Percentiles rank a stretch among this genome's conserved stretches.
Conservation (phyloP, 2,329 filamentous ascomycete species). For the Penicillium brevicompactum region DNA sequence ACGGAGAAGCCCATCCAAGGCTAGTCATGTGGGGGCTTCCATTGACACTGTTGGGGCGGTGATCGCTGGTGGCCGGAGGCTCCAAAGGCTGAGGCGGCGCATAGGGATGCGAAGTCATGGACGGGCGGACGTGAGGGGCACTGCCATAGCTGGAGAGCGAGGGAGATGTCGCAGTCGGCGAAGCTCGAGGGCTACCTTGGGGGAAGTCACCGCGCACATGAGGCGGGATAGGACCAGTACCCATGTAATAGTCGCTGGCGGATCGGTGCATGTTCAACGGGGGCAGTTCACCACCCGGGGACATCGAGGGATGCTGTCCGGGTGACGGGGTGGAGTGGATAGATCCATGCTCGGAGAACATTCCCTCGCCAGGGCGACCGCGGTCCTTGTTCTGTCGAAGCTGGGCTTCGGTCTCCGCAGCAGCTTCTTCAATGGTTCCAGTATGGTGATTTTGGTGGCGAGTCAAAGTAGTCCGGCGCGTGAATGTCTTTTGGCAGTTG, state of each 20-base stretch:
- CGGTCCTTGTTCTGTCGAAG: constrained; percentile 60
- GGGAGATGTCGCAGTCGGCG: constrained; percentile 65
- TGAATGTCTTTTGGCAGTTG: constrained; percentile 98
- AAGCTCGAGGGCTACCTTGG: constrained; percentile 68
- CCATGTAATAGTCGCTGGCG: constrained; percentile 74
- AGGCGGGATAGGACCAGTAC: constrained; percentile 75
- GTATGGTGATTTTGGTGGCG: constrained; percentile 95
- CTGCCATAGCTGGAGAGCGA: constrained; percentile 62
- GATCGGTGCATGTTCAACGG: constrained; percentile 70
- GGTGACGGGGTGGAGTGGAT: constrained; percentile 73
- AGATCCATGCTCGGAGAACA: constrained; percentile 49
- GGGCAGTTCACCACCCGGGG: constrained; percentile 74
- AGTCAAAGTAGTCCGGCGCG: constrained; percentile 89
- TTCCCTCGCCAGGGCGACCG: constrained; percentile 41
- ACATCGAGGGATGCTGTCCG: constrained; percentile 77
- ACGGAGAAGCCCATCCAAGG: constrained; percentile 84
- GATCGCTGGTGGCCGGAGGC: constrained; percentile 75
- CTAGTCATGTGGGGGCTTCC: constrained; percentile 84
- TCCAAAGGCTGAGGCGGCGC: constrained; percentile 84
- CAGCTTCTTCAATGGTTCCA: constrained; percentile 91
- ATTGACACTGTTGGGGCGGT: constrained; percentile 71
- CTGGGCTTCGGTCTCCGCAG: constrained; percentile 82
- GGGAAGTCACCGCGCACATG: constrained; percentile 78
- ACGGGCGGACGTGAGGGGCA: constrained; percentile 53
- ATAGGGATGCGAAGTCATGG: constrained; percentile 86